phyloP scores from a whole-genome alignment of 306 rosid genomes.

The Senna tora region DNA sequence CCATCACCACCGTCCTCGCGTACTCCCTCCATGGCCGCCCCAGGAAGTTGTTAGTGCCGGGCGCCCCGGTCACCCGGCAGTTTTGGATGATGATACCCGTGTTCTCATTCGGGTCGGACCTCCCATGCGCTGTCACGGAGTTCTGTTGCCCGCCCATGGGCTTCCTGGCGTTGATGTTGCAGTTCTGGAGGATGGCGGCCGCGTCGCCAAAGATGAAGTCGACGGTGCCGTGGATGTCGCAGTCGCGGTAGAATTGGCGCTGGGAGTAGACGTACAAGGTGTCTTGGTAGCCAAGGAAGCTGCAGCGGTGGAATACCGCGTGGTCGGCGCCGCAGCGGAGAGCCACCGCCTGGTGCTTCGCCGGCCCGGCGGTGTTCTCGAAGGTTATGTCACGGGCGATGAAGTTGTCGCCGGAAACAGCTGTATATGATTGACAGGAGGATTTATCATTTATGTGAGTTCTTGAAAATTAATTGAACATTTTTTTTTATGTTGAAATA shows the following conservation, averaged over 20 bases:
- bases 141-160: constrained; percentile 57
- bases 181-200: constrained; percentile 56
- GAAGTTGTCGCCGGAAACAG: constrained; percentile 69
- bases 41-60: constrained; percentile 41
- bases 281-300: constrained; percentile 85
- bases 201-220: constrained; percentile 84
- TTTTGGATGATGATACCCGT: constrained; percentile 68
- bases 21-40: constrained; percentile 83
- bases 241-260: constrained; percentile 90
- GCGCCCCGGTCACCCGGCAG: constrained; percentile 44
- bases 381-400: constrained; percentile 77
- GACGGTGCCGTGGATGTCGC: constrained; percentile 70
- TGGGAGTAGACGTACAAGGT: constrained; percentile 65
- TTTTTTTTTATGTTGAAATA: too few species aligned
- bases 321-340: constrained; percentile 66
- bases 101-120: constrained; percentile 78
- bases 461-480: not conserved
- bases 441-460: constrained; percentile 7
- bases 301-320: constrained; percentile 71
- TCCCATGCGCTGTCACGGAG: constrained; percentile 69
- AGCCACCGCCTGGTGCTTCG: constrained; percentile 78
- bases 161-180: constrained; percentile 61
- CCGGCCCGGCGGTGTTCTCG: constrained; percentile 86
- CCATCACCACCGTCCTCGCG: constrained; percentile 78
- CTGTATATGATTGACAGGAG: constrained; percentile 36